Base-by-base conservation (phyloP, 2,329 filamentous ascomycete species). In the Aspergillus niger region DNA sequence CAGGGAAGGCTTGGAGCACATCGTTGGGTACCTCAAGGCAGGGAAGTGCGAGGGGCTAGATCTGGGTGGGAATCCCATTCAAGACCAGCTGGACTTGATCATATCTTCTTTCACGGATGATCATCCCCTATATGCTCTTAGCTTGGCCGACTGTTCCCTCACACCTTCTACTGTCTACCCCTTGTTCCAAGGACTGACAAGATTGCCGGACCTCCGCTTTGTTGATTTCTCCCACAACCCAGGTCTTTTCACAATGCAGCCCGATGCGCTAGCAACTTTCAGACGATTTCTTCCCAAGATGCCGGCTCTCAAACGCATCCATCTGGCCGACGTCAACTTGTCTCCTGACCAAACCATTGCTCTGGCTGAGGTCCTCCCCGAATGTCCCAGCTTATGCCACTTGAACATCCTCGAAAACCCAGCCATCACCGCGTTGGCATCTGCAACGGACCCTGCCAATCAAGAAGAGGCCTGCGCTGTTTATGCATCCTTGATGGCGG, bases 381-480 rank as follows among this genome's bases (percentile, higher is more conserved):
- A 99, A 74, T 88, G 90, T 54, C 86, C 85, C 43, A 86, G 85
- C 44, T 82, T 99, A 36, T 92, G 92, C 7, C 94, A 98, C 77
- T 82, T 99, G 65, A 95, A 89, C 70, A 85, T 98, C 3, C 79
- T 96, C 41, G 91, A 95, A 66, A 99, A 99, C 69, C 69, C 74
- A n/a, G 65, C 68, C 10, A 75, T 79, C 44, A 83, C 87, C 0
- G 83, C 87, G 62, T 80, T 97, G 4, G 83, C 97, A 24, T 89
- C 92, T 5, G 90, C 92, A 0, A 90, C 83, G 54, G 91, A 91
- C 5, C 91, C 95, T 68, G 88, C 88, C 59, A 84, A 83, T 1
- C 92, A 97, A 74, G 94, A 98, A 77, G 94, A 98, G 76, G 94
- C 95, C 0, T 97, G 91, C 69, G 95, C 95, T 1, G 79, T 98